Evolutionary conservation across 139 green algal genomes (phyloP), one percentile per base, ranked within the genome.

Genomic region (Ostreobium quekettii): DNA sequence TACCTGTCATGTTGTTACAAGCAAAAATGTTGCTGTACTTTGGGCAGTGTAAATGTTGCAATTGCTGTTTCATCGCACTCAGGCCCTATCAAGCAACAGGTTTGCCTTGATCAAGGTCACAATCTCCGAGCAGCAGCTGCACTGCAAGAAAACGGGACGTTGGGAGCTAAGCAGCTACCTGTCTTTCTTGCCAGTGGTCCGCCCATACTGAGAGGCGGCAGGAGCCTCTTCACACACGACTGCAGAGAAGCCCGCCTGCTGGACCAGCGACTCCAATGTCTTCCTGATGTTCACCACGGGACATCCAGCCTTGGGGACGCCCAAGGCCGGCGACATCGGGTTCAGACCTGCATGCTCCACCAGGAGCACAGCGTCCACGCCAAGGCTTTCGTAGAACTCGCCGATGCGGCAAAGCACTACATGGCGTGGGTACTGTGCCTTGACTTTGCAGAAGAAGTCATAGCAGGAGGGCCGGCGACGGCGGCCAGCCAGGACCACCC

Each of bases 351-450:
- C 77, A 63, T 87, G 70, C 81, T 95, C 78, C 48, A 93, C 82
- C 64, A 96, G 73, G 64, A 95, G 60, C 28, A 93, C 78, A 2
- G 91, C 91, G 61, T 97, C 91, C 28, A 84, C 85, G 19, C 91
- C 91, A 7, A 88, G 69, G 1, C 76, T 66, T 75, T 97, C 91
- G 69, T 93, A 97, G 42, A 96, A 97, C 42, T 92, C 83, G 2
- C 91, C 89, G 2, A 93, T 72, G 78, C 89, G 79, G 57, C 49
- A 22, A 26, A 62, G 38, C 48, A 71, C n/a, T 5, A 58, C 11
- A 24, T 42, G 3, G 1, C 8, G 49, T 46, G 59, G 62, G 19
- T 31, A 26, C 15, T 62, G 53, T 26, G 7, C 15, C 53, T 62
- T 62, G 11, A 62, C 15, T 28, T 8, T 8, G 15, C 8, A 8